Evolutionary conservation across 768 basidiomycete genomes (phyloP).

Genomic region (Cyclocybe cylindracea): DNA sequence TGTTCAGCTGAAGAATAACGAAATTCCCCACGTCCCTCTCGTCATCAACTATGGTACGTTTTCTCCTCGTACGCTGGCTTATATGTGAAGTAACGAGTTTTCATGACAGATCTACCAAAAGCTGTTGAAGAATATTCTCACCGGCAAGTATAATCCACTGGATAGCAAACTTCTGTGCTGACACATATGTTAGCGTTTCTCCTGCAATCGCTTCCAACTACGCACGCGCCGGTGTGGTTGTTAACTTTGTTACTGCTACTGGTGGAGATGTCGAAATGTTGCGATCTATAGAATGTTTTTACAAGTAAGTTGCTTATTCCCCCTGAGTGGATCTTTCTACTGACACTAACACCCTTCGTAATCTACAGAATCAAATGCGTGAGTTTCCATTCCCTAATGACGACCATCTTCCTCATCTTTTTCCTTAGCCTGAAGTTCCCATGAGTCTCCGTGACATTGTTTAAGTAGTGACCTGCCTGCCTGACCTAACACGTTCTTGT

Average conservation of each 20-base stretch:
- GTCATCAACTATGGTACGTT: slow-evolving; percentile 88
- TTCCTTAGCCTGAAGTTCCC: slow-evolving; percentile 81
- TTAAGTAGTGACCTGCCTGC: slow-evolving; percentile 44
- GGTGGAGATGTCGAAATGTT: slow-evolving; percentile 99
- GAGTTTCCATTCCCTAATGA: slow-evolving; percentile 28
- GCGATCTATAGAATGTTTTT: slow-evolving; percentile 97
- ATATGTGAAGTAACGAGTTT: background rate
- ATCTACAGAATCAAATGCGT: slow-evolving; percentile 83
- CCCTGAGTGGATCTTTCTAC: background rate
- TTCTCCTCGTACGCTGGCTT: background rate
- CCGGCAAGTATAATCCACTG: slow-evolving; percentile 51
- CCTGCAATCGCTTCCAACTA: slow-evolving; percentile 87
- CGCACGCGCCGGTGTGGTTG: slow-evolving; percentile 85
- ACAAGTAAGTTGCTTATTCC: slow-evolving; percentile 58
- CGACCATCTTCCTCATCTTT: slow-evolving; percentile 19
- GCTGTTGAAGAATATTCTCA: slow-evolving; percentile 98
- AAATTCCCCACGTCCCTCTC: slow-evolving; percentile 87
- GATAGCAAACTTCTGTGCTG: slow-evolving; percentile 4
- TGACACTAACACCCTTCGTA: slow-evolving; percentile 5
- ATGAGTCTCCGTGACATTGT: slow-evolving; percentile 88
- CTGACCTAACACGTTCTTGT: slow-evolving; percentile 58
- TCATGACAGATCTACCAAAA: slow-evolving; percentile 75
- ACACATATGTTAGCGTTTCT: slow-evolving; percentile 57
- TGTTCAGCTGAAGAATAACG: slow-evolving; percentile 87
- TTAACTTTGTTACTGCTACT: slow-evolving; percentile 97